Conservation (phyloP, 441 rosid species). For the Metrosideros polymorpha region DNA sequence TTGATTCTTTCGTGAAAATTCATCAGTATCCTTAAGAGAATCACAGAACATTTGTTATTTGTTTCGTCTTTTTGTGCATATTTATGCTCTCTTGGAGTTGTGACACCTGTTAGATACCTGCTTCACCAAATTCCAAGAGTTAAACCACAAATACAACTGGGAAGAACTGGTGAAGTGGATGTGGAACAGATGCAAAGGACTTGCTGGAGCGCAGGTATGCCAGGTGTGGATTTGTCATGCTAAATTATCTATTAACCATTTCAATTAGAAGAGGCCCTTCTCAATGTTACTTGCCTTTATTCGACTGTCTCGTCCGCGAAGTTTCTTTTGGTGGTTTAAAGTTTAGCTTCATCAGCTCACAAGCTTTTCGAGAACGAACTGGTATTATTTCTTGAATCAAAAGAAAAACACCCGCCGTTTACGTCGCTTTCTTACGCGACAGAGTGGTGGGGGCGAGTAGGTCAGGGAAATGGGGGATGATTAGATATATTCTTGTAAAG, state of each 20-base stretch:
- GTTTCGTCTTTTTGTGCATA: not conserved
- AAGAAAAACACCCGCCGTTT: not conserved
- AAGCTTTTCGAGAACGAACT: not conserved
- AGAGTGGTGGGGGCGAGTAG: not conserved
- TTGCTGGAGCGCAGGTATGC: not conserved
- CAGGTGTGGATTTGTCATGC: not conserved
- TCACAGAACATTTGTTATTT: not conserved
- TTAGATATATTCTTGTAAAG: not conserved
- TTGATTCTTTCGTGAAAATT: conserved; percentile 28
- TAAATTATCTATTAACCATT: not conserved
- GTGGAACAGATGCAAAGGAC: not conserved
- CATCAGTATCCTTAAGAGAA: conserved; percentile 4
- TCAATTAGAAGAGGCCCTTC: not conserved
- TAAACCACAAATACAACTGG: not conserved
- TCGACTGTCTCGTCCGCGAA: not conserved
- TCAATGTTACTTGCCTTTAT: not conserved
- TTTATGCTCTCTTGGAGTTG: not conserved
- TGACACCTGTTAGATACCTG: not conserved
- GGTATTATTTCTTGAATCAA: not conserved
- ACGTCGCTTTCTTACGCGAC: not conserved
- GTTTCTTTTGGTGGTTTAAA: not conserved
- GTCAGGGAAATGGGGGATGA: not conserved
- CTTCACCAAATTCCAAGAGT: not conserved
- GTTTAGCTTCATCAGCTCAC: not conserved
- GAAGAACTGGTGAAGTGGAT: not conserved